Base-by-base conservation (phyloP, 345 rosid genomes). In the Chamaenerion angustifolium region DNA sequence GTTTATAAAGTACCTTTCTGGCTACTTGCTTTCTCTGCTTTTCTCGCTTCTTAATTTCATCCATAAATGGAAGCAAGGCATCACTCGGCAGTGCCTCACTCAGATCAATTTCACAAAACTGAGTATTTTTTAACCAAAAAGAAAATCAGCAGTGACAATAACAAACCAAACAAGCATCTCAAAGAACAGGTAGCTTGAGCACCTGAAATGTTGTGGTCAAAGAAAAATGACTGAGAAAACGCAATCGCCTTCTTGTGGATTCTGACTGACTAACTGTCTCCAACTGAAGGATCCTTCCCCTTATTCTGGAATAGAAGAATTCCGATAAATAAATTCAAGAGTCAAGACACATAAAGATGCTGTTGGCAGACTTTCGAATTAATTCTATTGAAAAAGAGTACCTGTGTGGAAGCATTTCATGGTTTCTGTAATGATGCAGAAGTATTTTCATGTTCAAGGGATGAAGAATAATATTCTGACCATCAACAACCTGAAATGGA, bases 71-170 rank as follows among this genome's bases (percentile, higher is more conserved):
- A 71, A 67, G 55, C 71, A 84, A 61, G 0, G 93, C 79, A 40
- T 68, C 81, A 54, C 78, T 63, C 54, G 89, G 90, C 41, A 92
- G 60, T 7, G 75, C 49, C 48, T 66, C 82, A 67, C 70, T 80
- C 75, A 92, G 53, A 65, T 87, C 95, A 67, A 87, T 72, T 73
- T 92, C 98, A 70, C 96, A 83, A 56, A 90, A 82, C 96, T 90
- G 84, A 59, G 62, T 61, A 53, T 2, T 21, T 21, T 21, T 43
- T 40, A 51, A 41, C 50, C 59, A 13, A 42, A 40, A 45, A 42
- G 31, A 49, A 40, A 56, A 48, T 14, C 12, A 55, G 58, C 23
- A 4, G 18, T 19, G 16, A n/a, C 10, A 19, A 51, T 14, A n/a
- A 45, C 21, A 47, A 19, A 10, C 47, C 19, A 12, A n/a, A 18